Percentiles rank a stretch among this genome's conserved stretches.
phyloP scores from a whole-genome alignment of 495 filamentous ascomycete species.

The Penicillium bovifimosum region DNA sequence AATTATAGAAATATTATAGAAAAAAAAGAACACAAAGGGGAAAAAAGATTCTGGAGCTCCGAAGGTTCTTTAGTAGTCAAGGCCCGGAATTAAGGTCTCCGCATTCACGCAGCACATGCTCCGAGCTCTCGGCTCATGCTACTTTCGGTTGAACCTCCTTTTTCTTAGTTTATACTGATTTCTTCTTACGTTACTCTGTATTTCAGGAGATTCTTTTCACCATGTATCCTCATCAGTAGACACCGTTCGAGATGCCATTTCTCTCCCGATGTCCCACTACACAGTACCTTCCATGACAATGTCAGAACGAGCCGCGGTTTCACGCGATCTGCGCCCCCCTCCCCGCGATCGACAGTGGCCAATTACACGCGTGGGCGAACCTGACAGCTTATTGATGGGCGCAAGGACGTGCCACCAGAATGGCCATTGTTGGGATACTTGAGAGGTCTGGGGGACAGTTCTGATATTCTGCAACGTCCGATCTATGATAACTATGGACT shows the following conservation, averaged over 20 bases:
- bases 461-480: too few species aligned
- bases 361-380: neutral
- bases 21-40: neutral
- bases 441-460: too few species aligned
- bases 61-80: neutral
- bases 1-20: neutral
- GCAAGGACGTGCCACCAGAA: too few species aligned
- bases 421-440: too few species aligned
- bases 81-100: conserved; percentile 12
- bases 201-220: too few species aligned
- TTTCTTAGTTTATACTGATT: neutral
- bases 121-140: conserved; percentile 13
- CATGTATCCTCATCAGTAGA: neutral
- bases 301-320: conserved; percentile 1
- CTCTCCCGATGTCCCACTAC: neutral
- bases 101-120: conserved; percentile 28
- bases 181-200: too few species aligned
- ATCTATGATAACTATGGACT: too few species aligned
- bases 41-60: neutral
- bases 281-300: neutral
- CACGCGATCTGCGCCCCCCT: conserved; percentile 3
- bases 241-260: too few species aligned
- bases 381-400: too few species aligned
- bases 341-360: neutral
- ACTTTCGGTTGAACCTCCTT: neutral